A percentile compares a stretch with the other conserved stretches of the same genome.
Evolutionary conservation across 441 rosid species (phyloP).

Genomic region (Gossypium schwendimanii): DNA sequence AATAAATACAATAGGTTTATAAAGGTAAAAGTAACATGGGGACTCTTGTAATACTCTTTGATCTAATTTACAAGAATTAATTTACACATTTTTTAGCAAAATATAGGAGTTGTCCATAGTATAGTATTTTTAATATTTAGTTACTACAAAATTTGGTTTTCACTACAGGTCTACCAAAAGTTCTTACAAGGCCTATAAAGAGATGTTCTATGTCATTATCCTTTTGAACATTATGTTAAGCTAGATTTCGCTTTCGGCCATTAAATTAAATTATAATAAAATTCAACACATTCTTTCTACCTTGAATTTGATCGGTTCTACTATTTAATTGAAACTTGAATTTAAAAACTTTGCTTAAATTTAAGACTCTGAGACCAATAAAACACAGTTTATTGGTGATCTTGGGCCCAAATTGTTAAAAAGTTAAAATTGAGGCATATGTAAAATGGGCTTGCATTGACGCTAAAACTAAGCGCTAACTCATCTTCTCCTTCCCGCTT

Average conservation of each 20-base stretch:
- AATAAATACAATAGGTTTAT: background rate
- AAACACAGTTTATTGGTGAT: background rate
- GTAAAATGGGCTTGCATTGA: background rate
- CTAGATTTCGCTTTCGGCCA: slow-evolving; percentile 2
- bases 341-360: background rate
- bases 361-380: background rate
- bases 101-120: too few relatives aligned
- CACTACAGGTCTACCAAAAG: background rate
- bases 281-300: background rate
- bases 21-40: background rate
- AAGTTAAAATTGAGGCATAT: background rate
- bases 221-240: background rate
- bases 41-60: too few relatives aligned
- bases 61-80: too few relatives aligned
- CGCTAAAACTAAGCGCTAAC: background rate
- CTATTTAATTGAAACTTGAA: background rate
- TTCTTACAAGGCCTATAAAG: background rate
- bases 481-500: background rate
- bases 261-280: background rate
- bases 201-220: background rate
- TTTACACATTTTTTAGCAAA: too few relatives aligned
- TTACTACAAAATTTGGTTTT: background rate
- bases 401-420: background rate
- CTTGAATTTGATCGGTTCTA: too few relatives aligned
- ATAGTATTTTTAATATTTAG: background rate